Evolutionary conservation across 306 rosid genomes (phyloP).

Genomic region (Cucurbita argyrosperma): DNA sequence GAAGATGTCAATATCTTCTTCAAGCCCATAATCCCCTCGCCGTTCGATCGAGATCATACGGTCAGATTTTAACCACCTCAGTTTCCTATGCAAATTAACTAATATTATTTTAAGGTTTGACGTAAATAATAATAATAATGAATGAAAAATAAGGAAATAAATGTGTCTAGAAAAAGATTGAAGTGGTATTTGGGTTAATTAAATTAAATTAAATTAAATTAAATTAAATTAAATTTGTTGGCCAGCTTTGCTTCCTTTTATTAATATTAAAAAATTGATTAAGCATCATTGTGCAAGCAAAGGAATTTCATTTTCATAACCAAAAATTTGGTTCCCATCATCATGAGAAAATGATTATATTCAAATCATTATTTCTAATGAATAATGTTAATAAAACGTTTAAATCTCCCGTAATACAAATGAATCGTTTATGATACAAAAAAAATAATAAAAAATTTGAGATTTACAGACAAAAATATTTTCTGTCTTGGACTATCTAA

Average conservation of each 20-base stretch:
- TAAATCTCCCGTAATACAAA: too few relatives aligned
- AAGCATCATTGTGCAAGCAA: not conserved
- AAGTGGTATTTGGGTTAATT: not conserved
- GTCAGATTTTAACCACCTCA: not conserved
- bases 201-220: not conserved
- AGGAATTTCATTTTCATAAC: not conserved
- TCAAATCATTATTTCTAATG: too few relatives aligned
- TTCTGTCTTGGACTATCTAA: too few relatives aligned
- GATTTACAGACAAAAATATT: too few relatives aligned
- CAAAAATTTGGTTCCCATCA: not conserved
- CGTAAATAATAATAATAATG: not conserved
- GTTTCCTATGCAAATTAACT: not conserved
- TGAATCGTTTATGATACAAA: too few relatives aligned
- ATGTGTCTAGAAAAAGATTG: not conserved
- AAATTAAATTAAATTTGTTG: not conserved
- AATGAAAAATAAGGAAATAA: not conserved
- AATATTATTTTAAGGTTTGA: not conserved
- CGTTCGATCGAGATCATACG: not conserved
- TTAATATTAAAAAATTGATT: not conserved
- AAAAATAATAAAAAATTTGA: too few relatives aligned
- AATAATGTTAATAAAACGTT: too few relatives aligned
- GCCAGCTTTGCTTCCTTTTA: not conserved
- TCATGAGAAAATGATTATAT: too few relatives aligned
- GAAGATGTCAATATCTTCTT: not conserved
- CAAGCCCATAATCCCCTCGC: not conserved